A percentile compares a stretch with the other conserved stretches of the same genome.
phyloP scores from a whole-genome alignment of 441 rosid species.

The Pelargonium citronellum region DNA sequence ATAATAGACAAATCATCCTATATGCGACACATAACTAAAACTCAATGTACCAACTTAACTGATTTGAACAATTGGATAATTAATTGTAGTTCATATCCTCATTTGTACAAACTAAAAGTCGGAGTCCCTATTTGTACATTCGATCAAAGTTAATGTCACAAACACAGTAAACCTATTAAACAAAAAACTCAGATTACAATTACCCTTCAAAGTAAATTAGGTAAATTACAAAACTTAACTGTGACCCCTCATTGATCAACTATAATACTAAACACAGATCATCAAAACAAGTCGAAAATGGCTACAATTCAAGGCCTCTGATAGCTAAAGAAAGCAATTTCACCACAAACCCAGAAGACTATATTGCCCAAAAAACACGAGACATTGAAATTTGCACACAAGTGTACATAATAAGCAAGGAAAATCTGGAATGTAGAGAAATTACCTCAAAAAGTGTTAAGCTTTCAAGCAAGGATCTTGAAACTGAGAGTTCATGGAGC shows the following conservation, averaged over 20 bases:
- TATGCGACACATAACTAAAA: no score
- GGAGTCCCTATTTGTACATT: no score
- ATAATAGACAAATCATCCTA: no score
- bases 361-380: not conserved
- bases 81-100: no score
- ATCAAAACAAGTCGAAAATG: not conserved
- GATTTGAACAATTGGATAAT: no score
- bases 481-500: not conserved
- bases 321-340: not conserved
- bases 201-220: not conserved
- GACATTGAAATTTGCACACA: not conserved
- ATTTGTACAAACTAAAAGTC: no score
- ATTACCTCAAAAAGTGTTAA: not conserved
- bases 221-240: not conserved
- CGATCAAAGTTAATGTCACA: no score
- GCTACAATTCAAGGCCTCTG: not conserved
- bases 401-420: not conserved
- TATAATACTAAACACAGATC: not conserved
- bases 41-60: no score
- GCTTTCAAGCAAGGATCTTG: slow-evolving; percentile 1
- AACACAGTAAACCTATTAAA: no score
- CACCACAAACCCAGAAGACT: slow-evolving; percentile 8
- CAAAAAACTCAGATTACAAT: not conserved
- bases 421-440: not conserved
- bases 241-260: not conserved